Conservation (phyloP, 805 yeast genomes). For the Wickerhamomyces bisporus region DNA sequence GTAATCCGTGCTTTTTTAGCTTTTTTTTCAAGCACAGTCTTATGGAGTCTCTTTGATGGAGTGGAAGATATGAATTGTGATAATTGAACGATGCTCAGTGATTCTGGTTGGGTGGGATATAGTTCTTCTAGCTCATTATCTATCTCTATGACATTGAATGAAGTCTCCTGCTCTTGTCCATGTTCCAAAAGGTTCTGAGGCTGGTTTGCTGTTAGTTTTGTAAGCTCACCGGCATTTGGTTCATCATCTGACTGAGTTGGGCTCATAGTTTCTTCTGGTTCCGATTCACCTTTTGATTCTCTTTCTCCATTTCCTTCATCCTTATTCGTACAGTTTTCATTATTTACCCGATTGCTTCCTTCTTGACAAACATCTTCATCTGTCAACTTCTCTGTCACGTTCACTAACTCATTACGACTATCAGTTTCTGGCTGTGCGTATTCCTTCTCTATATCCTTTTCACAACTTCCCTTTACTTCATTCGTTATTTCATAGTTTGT, state of each 20-base stretch:
- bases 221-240: not conserved
- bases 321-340: too few species aligned
- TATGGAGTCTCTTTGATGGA: not conserved
- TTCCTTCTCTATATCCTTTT: not conserved
- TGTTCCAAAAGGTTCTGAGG: not conserved
- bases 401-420: too few species aligned
- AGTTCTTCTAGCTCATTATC: constrained; percentile 24
- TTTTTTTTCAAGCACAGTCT: not conserved
- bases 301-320: not conserved
- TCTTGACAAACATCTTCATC: too few species aligned
- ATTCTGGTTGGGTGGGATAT: constrained; percentile 25
- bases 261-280: not conserved
- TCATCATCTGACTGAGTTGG: not conserved
- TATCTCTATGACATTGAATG: constrained; percentile 9
- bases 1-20: not conserved
- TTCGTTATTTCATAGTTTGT: not conserved
- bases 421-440: too few species aligned
- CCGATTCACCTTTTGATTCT: constrained; percentile 3
- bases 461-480: not conserved
- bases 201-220: not conserved
- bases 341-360: too few species aligned
- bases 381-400: too few species aligned
- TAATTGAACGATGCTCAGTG: constrained; percentile 12
- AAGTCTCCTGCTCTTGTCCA: not conserved
- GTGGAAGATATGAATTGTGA: constrained; percentile 11